These are phyloP conservation scores for Allantophomopsis lycopodina DNA, from an alignment of 2,329 filamentous ascomycete species.

Conservation along the genomic window DNA sequence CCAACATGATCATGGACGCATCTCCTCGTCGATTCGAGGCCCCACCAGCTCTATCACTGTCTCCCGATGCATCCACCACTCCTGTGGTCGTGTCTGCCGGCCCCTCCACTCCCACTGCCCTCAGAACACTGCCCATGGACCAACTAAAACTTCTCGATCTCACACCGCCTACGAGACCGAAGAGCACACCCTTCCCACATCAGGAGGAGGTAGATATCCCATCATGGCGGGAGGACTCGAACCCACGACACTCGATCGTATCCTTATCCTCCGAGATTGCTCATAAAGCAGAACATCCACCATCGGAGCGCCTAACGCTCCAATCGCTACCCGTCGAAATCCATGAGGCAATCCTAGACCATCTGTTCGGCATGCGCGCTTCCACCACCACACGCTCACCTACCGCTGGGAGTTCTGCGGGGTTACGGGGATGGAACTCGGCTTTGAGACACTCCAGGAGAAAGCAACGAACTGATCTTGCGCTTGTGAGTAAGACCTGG, in stretches of 20 bases:
- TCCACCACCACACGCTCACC: constrained; percentile 44
- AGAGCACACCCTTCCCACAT: constrained; percentile 18
- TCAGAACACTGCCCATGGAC: constrained; percentile 9
- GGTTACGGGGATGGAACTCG: constrained; percentile 47
- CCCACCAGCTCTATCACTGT: constrained; percentile 6
- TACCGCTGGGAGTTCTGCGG: constrained; percentile 34
- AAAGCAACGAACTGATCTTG: constrained; percentile 51
- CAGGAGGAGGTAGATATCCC: constrained; percentile 7
- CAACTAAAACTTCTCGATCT: constrained; percentile 12
- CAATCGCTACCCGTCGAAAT: constrained; percentile 50
- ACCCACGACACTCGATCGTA: not conserved
- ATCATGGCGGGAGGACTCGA: not conserved
- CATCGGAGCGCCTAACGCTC: constrained; percentile 7
- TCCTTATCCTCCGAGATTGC: constrained; percentile 2
- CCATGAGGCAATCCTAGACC: constrained; percentile 58
- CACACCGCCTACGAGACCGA: constrained; percentile 15
- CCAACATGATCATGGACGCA: constrained; percentile 5
- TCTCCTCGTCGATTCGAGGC: constrained; percentile 8
- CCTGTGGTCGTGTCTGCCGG: constrained; percentile 17
- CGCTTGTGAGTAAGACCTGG: constrained; percentile 50
- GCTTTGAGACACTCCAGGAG: constrained; percentile 52
- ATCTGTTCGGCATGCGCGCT: constrained; percentile 55
- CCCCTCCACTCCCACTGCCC: constrained; percentile 17
- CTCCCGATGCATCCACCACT: constrained; percentile 14
- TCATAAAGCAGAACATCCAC: constrained; percentile 1